Evolutionary conservation across 2,329 filamentous ascomycete genomes (phyloP), one percentile per base, ranked within the genome.

Genomic region (Pseudogymnoascus sp.): DNA sequence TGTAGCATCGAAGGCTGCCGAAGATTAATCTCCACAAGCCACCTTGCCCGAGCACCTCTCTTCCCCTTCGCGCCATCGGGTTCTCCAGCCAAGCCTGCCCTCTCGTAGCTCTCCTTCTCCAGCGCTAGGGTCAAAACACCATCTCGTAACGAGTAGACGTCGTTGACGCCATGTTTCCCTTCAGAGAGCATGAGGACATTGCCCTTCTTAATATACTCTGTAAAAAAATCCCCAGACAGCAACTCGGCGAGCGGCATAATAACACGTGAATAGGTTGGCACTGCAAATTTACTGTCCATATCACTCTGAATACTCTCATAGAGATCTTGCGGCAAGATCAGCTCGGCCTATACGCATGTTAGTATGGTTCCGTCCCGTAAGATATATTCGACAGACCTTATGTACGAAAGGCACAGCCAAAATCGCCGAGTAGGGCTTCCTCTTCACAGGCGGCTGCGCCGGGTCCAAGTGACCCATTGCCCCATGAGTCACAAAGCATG

Each of bases 161-260:
- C 89, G 68, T 92, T 88, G 2, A 86, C 79, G 2, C 84, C 86
- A 6, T 81, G 77, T 32, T 81, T 81, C 11, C 91, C 91, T 72
- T 92, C 83, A 0, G 92, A 96, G 2, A 96, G 80, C 88, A 97
- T 90, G 66, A 90, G 73, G 57, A 95, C 77, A 70, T 91, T 86
- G 70, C 69, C 68, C 67, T 64, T 81, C 73, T 96, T 96, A 66
- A 97, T 86, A 70, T 95, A 92, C 43, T 85, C 79, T n/a, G 83
- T 87, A 69, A 96, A 91, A 68, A 97, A 96, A 0, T 86, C 82
- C 1, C 84, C 83, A 34, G 88, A 80, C 1, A 97, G 71, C 4
- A 97, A 70, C 62, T 90, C 85, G 7, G 80, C 80, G 8, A 96
- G 78, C 3, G 84, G 83, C 81, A 96, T 86, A 66, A 84, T 82